Base-by-base conservation (phyloP, 179 eudicot genomes). In the Silene coronaria region DNA sequence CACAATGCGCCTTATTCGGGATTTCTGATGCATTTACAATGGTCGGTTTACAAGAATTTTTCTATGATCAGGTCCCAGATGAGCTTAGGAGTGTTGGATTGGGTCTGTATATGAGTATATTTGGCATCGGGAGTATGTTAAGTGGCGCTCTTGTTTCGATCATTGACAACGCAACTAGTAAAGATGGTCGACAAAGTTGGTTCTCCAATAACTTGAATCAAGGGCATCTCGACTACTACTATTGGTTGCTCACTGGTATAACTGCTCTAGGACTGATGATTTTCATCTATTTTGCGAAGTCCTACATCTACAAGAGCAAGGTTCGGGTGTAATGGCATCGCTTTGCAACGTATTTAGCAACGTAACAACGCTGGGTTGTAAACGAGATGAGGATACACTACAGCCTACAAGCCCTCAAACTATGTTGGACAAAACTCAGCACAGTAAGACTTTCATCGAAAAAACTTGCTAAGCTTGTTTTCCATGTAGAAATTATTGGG, bases 11-110 rank as follows among this genome's bases (percentile, higher is more conserved):
- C 12, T 45, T 89, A 59, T 78, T 77, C 14, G 90, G 90, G 38
- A 38, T 76, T 28, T 59, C 89, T 5, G 88, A 89, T 51, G 87
- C 80, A 0, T 87, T 89, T 75, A 74, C 83, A 4, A 72, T 85
- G 87, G 80, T 85, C 74, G 90, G 90, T 8, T 65, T 89, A 72
- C 92, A 87, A 80, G 92, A 89, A 53, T 89, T 89, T 30, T 89
- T 89, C 84, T 89, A 89, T 27, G 87, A 82, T 5, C 88, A 87
- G 59, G 84, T 89, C 28, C 90, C 87, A 0, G 70, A 63, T 26
- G 89, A 86, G 61, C 76, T 89, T n/a, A 84, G 84, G 48, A 85
- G 90, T 28, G 78, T 88, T 0, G 93, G 93, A 11, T 19, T 88
- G 3, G 77, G 88, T 14, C 74, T 89, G 4, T 88, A 83, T 74